These are phyloP conservation scores for Francoa sonchifolia DNA, from an alignment of 441 rosid genomes.

Conservation along the genomic window DNA sequence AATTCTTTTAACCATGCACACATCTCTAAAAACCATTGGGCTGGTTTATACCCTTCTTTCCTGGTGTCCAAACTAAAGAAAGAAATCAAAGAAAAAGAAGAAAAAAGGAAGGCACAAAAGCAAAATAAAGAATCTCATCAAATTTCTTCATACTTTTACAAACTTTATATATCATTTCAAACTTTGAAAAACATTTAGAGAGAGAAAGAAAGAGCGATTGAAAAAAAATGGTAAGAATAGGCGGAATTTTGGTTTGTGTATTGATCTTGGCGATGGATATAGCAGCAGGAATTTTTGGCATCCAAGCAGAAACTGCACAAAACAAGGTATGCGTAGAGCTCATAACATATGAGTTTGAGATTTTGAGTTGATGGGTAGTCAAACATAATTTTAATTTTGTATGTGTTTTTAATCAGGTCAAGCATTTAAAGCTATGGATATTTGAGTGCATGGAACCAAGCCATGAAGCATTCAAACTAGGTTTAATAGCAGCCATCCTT, in stretches of 20 bases:
- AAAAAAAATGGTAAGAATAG: slow-evolving; percentile 34
- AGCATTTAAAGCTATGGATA: slow-evolving; percentile 66
- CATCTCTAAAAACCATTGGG: no score
- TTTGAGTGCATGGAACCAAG: slow-evolving; percentile 86
- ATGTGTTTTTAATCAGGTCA: slow-evolving; percentile 35
- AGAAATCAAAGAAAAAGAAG: no score
- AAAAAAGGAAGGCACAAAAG: no score
- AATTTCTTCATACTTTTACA: no score
- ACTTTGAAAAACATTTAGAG: neutral
- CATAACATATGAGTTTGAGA: neutral
- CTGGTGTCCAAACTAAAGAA: no score
- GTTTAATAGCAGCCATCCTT: slow-evolving; percentile 56
- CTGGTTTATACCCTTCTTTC: no score
- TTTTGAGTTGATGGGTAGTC: neutral
- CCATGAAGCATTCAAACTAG: slow-evolving; percentile 64
- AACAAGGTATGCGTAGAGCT: slow-evolving; percentile 36
- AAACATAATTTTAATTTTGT: neutral
- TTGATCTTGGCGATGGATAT: slow-evolving; percentile 71
- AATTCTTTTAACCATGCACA: no score
- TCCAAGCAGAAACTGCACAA: slow-evolving; percentile 80
- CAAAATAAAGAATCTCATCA: no score
- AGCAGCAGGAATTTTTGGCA: slow-evolving; percentile 64
- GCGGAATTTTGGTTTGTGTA: slow-evolving; percentile 58
- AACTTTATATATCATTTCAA: no score
- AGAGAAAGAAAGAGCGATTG: neutral